Evolutionary conservation across 345 rosid genomes (phyloP).

Genomic region (Iberis pinnata): DNA sequence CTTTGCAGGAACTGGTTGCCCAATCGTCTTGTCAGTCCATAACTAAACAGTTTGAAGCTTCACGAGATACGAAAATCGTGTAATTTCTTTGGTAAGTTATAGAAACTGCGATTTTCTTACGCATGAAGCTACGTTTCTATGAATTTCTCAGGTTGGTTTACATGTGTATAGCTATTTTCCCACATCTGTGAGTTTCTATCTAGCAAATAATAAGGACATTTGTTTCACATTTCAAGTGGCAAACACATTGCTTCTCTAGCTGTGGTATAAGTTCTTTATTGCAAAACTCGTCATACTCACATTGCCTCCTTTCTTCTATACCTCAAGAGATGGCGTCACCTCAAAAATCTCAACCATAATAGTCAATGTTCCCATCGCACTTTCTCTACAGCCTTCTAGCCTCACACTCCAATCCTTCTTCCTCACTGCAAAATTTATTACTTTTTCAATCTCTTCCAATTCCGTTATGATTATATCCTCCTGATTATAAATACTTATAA

Average conservation of each 20-base stretch:
- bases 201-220: constrained; percentile 19
- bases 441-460: constrained; percentile 57
- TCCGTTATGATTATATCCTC: no score
- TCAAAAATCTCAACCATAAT: constrained; percentile 60
- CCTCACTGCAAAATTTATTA: constrained; percentile 54
- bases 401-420: constrained; percentile 69
- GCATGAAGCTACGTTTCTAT: constrained; percentile 20
- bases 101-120: constrained; percentile 15
- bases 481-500: no score
- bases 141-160: constrained; percentile 2
- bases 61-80: not conserved
- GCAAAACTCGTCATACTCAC: constrained; percentile 81
- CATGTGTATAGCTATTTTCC: constrained; percentile 24
- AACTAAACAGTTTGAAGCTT: constrained; percentile 22
- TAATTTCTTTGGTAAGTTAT: constrained; percentile 13
- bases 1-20: constrained; percentile 60
- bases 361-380: constrained; percentile 56
- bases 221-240: constrained; percentile 51
- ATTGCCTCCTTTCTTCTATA: constrained; percentile 92
- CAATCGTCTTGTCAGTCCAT: constrained; percentile 45
- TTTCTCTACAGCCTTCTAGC: constrained; percentile 60
- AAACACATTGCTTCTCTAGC: constrained; percentile 39
- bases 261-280: constrained; percentile 67
- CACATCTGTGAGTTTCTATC: constrained; percentile 11
- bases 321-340: constrained; percentile 58